These are phyloP conservation scores for Nemania sp. DNA, from an alignment of 2,329 filamentous ascomycete genomes.

Conservation along the genomic window DNA sequence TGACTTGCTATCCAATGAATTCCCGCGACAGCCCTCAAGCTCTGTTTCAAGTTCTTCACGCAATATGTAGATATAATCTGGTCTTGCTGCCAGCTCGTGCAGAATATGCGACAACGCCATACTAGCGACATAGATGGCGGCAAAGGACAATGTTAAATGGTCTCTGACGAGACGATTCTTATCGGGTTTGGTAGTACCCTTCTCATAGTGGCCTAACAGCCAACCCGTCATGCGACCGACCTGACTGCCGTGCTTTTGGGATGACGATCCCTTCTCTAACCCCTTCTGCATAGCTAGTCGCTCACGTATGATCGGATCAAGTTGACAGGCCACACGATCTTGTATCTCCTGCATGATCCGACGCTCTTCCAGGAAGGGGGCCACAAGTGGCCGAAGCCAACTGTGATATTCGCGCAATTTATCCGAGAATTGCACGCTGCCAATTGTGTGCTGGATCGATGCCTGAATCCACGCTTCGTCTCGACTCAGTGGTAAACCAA, in stretches of 20 bases:
- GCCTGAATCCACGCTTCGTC: background rate
- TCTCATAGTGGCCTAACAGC: background rate
- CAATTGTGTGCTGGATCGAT: background rate
- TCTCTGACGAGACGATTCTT: background rate
- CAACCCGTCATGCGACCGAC: background rate
- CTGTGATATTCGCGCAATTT: background rate
- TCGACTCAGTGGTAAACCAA: background rate
- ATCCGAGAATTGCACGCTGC: background rate
- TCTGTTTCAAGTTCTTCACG: background rate
- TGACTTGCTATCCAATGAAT: background rate
- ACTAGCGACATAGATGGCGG: background rate
- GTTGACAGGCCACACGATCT: background rate
- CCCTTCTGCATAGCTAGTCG: background rate
- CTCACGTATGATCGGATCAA: background rate
- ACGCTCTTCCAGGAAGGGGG: background rate
- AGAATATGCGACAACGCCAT: background rate
- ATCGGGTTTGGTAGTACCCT: background rate
- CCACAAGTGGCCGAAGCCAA: background rate
- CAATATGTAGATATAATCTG: background rate
- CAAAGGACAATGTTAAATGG: background rate
- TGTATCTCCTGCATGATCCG: background rate
- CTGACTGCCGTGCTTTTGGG: background rate
- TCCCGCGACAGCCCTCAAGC: background rate
- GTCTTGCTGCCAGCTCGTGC: background rate
- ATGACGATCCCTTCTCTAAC: background rate